These are phyloP conservation scores for Epichloe hybrida DNA, from an alignment of 2,329 filamentous ascomycete genomes.

Conservation along the genomic window DNA sequence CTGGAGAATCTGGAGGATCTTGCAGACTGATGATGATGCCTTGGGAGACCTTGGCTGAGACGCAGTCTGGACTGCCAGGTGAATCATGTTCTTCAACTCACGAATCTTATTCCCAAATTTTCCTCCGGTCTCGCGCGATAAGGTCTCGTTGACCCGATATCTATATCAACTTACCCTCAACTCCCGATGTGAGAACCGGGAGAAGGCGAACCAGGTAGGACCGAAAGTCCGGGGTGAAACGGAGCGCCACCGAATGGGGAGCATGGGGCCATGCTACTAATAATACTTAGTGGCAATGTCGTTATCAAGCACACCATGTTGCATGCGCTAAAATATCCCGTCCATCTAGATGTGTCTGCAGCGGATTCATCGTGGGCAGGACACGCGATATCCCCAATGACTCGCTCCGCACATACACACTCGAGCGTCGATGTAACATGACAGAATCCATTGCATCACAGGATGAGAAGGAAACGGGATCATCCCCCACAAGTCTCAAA, in stretches of 20 bases:
- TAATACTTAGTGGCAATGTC: not conserved
- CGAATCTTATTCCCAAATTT: too few relatives aligned
- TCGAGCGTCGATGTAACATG: too few relatives aligned
- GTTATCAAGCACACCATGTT: not conserved
- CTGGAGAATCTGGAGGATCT: not conserved
- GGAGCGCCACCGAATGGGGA: not conserved
- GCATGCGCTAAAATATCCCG: too few relatives aligned
- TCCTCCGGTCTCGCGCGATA: not conserved
- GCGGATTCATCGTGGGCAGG: not conserved
- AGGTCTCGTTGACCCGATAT: not conserved
- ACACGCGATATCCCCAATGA: not conserved
- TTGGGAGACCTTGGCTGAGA: not conserved
- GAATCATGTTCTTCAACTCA: not conserved
- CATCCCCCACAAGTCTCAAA: too few relatives aligned
- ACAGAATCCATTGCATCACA: too few relatives aligned
- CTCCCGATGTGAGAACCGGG: not conserved
- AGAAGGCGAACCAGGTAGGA: not conserved
- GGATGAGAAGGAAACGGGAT: too few relatives aligned
- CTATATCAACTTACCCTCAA: not conserved
- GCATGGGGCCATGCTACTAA: not conserved
- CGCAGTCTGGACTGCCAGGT: not conserved
- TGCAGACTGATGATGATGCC: not conserved
- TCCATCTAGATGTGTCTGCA: too few relatives aligned
- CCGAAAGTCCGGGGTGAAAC: slow-evolving; percentile 4
- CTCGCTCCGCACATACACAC: not conserved